These are phyloP conservation scores for Hypericum perforatum DNA, from an alignment of 345 rosid species.

Conservation along the genomic window DNA sequence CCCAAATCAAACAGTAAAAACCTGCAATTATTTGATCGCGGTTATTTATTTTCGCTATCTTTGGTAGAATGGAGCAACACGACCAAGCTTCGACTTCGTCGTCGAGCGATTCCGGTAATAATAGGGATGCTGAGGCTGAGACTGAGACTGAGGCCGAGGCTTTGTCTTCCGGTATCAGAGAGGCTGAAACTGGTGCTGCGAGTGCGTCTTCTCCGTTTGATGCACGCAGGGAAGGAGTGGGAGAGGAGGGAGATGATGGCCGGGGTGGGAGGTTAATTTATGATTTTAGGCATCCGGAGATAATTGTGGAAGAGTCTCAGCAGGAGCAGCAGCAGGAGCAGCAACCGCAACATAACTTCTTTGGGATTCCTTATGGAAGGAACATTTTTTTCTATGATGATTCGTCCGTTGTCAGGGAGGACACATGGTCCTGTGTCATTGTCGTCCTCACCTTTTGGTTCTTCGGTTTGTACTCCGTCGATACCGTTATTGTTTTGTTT, in stretches of 20 bases:
- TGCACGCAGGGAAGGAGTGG: conserved; percentile 4
- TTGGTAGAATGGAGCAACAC: too few relatives aligned
- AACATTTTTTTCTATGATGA: conserved; percentile 26
- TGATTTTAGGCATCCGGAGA: background rate
- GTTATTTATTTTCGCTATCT: too few relatives aligned
- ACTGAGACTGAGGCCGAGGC: background rate
- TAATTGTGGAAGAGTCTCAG: conserved; percentile 16
- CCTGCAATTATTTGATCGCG: too few relatives aligned
- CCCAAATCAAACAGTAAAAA: too few relatives aligned
- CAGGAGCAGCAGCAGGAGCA: conserved; percentile 43
- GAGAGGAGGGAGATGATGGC: conserved; percentile 1
- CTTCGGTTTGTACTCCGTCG: conserved; percentile 45
- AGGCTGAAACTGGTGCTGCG: conserved; percentile 2
- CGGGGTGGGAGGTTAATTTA: background rate
- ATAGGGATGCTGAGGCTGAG: background rate
- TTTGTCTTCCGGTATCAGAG: background rate
- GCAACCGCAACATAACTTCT: background rate
- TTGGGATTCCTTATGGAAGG: conserved; percentile 26
- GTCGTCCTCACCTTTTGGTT: conserved; percentile 82
- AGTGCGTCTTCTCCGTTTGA: conserved; percentile 3
- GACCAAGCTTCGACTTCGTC: background rate
- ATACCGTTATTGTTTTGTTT: conserved; percentile 1
- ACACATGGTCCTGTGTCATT: conserved; percentile 80
- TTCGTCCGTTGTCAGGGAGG: conserved; percentile 39
- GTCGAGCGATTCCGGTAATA: background rate